Evolutionary conservation across 2,329 filamentous ascomycete genomes (phyloP).

Genomic region (Lasiodiplodia gonubiensis): DNA sequence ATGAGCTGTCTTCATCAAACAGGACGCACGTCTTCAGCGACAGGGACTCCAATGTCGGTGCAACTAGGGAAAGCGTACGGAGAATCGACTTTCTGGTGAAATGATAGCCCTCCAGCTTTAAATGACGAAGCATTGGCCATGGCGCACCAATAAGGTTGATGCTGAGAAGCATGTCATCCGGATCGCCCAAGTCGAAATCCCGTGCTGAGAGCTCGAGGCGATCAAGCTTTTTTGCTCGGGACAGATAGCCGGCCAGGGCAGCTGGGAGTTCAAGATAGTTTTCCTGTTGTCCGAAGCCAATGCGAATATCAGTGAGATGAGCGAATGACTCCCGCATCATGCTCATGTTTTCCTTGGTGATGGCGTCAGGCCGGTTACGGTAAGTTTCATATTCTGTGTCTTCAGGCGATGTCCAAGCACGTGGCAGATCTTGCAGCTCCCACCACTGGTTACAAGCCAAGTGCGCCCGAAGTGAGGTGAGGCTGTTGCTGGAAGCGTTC

Average conservation of each 20-base stretch:
- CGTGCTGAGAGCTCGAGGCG: neutral
- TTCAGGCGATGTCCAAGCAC: neutral
- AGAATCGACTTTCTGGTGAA: neutral
- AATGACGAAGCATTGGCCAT: neutral
- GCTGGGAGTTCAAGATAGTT: no score
- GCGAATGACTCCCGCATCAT: no score
- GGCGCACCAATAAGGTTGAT: neutral
- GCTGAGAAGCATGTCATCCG: neutral
- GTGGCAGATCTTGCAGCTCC: neutral
- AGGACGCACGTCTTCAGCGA: neutral
- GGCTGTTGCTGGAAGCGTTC: neutral
- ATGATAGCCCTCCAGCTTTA: neutral
- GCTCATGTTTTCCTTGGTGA: no score
- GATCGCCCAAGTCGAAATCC: no score
- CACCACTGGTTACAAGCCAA: neutral
- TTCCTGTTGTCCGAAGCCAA: no score
- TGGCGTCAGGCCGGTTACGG: no score
- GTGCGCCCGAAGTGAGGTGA: neutral
- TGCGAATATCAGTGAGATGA: no score
- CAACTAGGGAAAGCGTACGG: neutral
- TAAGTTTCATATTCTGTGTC: neutral
- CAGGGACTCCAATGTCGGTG: neutral
- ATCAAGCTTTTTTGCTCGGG: neutral
- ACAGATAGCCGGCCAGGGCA: no score
- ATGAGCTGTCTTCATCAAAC: neutral